Base-by-base conservation (phyloP, 2,329 filamentous ascomycete species). In the Pseudohalonectria lignicola region DNA sequence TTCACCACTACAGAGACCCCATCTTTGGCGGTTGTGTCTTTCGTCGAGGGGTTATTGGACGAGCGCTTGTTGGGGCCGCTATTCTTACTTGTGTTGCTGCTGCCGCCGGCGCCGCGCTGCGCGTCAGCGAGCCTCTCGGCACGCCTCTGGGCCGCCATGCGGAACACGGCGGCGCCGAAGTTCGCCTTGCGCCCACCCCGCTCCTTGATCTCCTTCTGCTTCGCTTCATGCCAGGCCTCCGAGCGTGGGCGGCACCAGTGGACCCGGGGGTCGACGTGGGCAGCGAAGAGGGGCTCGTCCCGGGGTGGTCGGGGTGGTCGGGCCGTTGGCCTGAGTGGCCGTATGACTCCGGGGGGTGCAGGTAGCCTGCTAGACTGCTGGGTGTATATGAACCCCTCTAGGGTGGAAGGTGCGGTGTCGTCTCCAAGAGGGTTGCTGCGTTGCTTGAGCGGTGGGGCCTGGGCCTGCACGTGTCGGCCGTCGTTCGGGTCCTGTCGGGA, bases 241-340 rank as follows among this genome's bases (percentile, higher is more conserved):
- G 66, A 60, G 32, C 60, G 60, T 2, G 54, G 54, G 32, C 64
- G 60, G 1, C 59, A 60, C 53, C 62, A 67, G 37, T 72, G 66
- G 2, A 67, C 59, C 2, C 63, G 62, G 0, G 72, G 74, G 48
- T 79, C 67, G 3, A 74, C 57, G 34, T 63, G 55, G n/a, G n/a
- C n/a, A 1, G 61, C 53, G 44, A 63, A 76, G 5, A 60, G 43
- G 18, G 57, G 58, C 20, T 55, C 51, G 20, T 56, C 47, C 26
- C 8, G 32, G 12, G 12, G 41, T 10, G 37, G 36, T 9, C 43
- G 41, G 18, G 50, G 45, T 1, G 45, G 39, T 13, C 44, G n/a
- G n/a, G n/a, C 42, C n/a, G 34, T 36, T 21, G 7, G 8, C 23
- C 39, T 39, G 31, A 38, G 34, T 43, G 41, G 37, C 15, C 45